Evolutionary conservation across 1,284 basidiomycete species (phyloP).

Genomic region (Puccinia triticina): DNA sequence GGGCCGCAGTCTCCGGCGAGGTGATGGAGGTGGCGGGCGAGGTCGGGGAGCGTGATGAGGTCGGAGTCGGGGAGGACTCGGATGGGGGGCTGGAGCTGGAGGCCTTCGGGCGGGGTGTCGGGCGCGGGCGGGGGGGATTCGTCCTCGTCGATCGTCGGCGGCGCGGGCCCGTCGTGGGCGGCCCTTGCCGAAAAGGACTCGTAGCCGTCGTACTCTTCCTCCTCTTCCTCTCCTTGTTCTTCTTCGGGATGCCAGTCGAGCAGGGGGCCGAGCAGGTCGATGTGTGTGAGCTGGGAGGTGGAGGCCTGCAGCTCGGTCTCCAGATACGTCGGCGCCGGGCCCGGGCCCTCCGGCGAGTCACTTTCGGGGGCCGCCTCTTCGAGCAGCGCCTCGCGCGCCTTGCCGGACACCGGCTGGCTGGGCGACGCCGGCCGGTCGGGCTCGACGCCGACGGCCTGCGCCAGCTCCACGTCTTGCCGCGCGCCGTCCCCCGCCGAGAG

Average conservation of each 20-base stretch:
- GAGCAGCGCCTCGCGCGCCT: constrained; percentile 40
- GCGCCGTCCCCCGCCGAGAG: constrained; percentile 29
- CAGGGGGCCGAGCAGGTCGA: constrained; percentile 8
- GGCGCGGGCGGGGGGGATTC: constrained; percentile 46
- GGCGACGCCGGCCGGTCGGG: constrained; percentile 30
- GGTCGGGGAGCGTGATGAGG: neutral
- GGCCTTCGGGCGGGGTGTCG: constrained; percentile 42
- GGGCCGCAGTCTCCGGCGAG: too few relatives aligned
- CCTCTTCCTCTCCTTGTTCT: constrained; percentile 44
- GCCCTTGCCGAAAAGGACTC: constrained; percentile 31
- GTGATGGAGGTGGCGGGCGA: neutral
- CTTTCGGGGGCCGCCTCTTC: neutral
- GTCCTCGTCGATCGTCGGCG: constrained; percentile 50
- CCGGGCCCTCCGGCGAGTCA: neutral
- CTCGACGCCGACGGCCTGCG: neutral
- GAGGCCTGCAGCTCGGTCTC: constrained; percentile 17
- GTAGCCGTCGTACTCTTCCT: constrained; percentile 50
- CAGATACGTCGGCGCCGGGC: constrained; percentile 33
- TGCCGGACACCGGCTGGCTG: neutral
- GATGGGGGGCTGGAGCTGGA: neutral
- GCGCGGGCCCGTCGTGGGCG: constrained; percentile 39
- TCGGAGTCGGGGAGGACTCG: neutral
- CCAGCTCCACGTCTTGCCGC: constrained; percentile 9
- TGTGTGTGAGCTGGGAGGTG: neutral
- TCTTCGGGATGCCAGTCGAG: constrained; percentile 13